Base-by-base conservation (phyloP, 106 monocot species). In the Amphibolis antarctica region DNA sequence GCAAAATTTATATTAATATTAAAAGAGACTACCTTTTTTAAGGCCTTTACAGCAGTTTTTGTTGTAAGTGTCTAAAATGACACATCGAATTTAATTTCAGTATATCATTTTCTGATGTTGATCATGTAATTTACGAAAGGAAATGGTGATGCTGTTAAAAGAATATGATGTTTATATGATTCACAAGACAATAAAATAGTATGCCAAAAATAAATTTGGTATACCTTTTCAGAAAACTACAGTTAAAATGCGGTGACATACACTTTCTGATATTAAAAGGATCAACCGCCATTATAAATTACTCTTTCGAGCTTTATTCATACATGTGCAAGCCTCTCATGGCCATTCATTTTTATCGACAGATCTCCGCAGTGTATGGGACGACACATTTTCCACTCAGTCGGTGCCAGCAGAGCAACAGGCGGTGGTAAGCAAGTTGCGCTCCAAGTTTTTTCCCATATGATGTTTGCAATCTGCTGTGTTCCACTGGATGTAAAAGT, bases 341-440 rank as follows among this genome's bases (percentile, higher is more conserved):
- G n/a, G 6, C 27, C 27, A 10, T 24, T 57, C 52, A 19, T 15
- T 71, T 62, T 17, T 18, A 36, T 56, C 56, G 28, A 17, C 72
- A 92, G 92, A 79, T 71, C n/a, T 92, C 0, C 55, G 29, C 58
- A 71, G 44, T 26, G 57, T 87, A 44, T 92, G 84, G 87, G 75
- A 87, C 49, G 79, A 84, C 60, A 58, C 87, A 10, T 84, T 86
- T 67, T 46, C 45, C 42, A 64, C 12, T 10, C 49, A 70, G 10
- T 61, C 46, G 13, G 22, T 80, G 36, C 42, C 44, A 57, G 27
- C 42, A 12, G 64, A 75, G 59, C 84, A 82, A 1, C 44, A 28
- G 0, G 82, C 81, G 54, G 30, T 36, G 19, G 66, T 92, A 12
- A 36, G 15, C 26, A 67, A 56, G 53, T 75, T 92, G 44, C 67